Evolutionary conservation across 345 rosid species (phyloP).

Genomic region (Gossypium bickii): DNA sequence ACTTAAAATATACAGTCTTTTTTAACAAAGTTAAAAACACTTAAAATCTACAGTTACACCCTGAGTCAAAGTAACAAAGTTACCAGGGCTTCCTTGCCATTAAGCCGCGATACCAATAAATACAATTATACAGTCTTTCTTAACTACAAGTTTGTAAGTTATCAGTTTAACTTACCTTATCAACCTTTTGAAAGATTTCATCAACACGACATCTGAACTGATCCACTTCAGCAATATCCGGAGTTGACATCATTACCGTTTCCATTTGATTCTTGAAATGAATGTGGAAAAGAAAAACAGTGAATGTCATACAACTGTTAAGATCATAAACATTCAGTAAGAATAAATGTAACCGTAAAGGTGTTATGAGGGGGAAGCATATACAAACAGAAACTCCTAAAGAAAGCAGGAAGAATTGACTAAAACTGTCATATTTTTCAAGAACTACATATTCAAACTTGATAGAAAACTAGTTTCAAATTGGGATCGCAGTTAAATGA

Average conservation of each 20-base stretch:
- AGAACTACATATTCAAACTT: constrained; percentile 2
- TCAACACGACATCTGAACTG: constrained; percentile 44
- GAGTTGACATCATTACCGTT: constrained; percentile 26
- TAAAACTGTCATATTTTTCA: background rate
- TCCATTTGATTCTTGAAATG: constrained; percentile 25
- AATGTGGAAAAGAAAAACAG: background rate
- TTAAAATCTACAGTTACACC: too few species aligned
- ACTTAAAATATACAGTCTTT: too few species aligned
- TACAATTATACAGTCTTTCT: background rate
- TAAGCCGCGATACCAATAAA: background rate
- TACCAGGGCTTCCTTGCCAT: too few species aligned
- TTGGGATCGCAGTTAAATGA: background rate
- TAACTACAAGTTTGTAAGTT: background rate
- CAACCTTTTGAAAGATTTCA: constrained; percentile 50
- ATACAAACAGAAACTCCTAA: background rate
- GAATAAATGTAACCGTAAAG: background rate
- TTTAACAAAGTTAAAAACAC: too few species aligned
- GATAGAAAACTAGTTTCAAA: background rate
- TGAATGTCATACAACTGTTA: background rate
- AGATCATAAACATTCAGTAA: background rate
- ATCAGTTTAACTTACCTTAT: constrained; percentile 40
- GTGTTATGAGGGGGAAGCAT: too few species aligned
- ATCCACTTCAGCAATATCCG: constrained; percentile 29
- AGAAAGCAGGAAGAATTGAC: background rate
- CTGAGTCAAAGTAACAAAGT: too few species aligned